These are phyloP conservation scores for Plasmopara viticola DNA, from an alignment of 352 stramenopile species.

Conservation along the genomic window DNA sequence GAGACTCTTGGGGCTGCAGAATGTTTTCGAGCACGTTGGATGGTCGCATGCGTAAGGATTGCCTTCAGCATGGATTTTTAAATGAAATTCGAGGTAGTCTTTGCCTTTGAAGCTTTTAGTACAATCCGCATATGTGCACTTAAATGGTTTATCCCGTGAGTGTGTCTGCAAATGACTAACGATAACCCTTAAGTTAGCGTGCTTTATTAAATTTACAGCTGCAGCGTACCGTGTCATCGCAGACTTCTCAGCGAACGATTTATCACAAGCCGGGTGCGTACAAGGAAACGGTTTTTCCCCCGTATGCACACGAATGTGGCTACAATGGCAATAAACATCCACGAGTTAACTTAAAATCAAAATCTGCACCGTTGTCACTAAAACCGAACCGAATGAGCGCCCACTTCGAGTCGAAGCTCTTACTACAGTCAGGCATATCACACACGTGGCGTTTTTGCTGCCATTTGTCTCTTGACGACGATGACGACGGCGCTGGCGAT, in stretches of 20 bases:
- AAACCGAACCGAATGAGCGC: constrained; percentile 58
- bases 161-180: constrained; percentile 77
- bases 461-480: constrained; percentile 56
- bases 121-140: constrained; percentile 80
- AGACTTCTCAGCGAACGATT: constrained; percentile 86
- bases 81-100: constrained; percentile 78
- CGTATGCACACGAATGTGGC: constrained; percentile 84
- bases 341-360: constrained; percentile 8
- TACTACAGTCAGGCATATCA: constrained; percentile 56
- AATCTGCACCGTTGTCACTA: background rate
- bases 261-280: constrained; percentile 76
- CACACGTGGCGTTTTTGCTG: constrained; percentile 68
- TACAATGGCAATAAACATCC: constrained; percentile 20
- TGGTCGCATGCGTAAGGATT: constrained; percentile 78
- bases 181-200: constrained; percentile 3
- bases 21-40: constrained; percentile 76
- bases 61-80: constrained; percentile 80
- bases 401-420: constrained; percentile 85
- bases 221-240: too few species aligned
- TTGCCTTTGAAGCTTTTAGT: constrained; percentile 86
- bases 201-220: constrained; percentile 8
- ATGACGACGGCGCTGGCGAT: constrained; percentile 32
- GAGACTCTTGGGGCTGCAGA: constrained; percentile 78
- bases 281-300: constrained; percentile 86
- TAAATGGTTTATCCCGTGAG: constrained; percentile 80